Base-by-base conservation (phyloP, 1,284 basidiomycete genomes). In the Tilletia indica region DNA sequence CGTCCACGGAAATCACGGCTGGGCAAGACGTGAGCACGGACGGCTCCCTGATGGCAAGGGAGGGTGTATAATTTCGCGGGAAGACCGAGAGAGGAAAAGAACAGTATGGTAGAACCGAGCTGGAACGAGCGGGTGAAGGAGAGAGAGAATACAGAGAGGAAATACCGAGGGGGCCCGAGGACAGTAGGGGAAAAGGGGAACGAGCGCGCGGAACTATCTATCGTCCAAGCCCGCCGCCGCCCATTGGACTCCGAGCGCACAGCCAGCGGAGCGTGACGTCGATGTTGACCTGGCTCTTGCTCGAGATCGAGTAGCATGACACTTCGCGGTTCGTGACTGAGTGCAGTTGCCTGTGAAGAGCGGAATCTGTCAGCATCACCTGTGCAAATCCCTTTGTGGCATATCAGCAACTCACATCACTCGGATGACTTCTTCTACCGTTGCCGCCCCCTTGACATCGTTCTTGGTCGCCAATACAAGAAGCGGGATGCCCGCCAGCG, bases 391-490 rank as follows among this genome's bases (percentile, higher is more conserved):
- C 71, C n/a, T 70, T 70, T 67, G 45, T 73, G 25, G 67, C 76
- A 85, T 68, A 73, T 14, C 72, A 75, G 48, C 74, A 73, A 83
- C 90, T 72, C 80, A 93, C 93, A 98, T 87, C 70, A 89, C 89
- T 49, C 87, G 87, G 73, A 98, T 95, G 68, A 98, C 87, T 73
- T 97, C 93, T 78, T 94, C 92, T 1, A 95, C 92, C 12, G 89
- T 86, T 1, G 91, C 90, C 72, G 94, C 92, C 12, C 87, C 89
- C 1, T 90, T 88, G 1, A 98, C 79, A 82, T 98, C 96, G 81
- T 94, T 97, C 87, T 99, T 99, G 86, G 97, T 98, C 1, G 94
- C 96, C 34, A 98, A 87, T 89, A 98, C 94, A 16, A 98, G 89
- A 49, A 98, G 84, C 0, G 95, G 95, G 2, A 97, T 93, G 0